Percentiles rank a stretch among this genome's conserved stretches.
Conservation (phyloP, 371 early-diverging fungal species). For the Blakeslea trispora region DNA sequence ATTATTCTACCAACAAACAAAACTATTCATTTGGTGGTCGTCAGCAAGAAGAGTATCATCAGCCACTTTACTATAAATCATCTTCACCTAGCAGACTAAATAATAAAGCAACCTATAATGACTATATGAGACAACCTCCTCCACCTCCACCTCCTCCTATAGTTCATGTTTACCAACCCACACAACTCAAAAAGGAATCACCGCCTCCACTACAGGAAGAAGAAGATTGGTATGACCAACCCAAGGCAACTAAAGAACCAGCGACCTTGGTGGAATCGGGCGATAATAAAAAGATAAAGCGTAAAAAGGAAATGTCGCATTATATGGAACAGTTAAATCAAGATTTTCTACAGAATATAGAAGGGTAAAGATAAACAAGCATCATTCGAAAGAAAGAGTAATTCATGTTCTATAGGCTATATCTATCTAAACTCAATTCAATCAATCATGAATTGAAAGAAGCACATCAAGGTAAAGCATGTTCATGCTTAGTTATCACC, state of each 20-base stretch:
- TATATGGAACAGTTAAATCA: slow-evolving; percentile 42
- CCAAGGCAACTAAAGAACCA: background rate
- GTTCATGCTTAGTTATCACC: background rate
- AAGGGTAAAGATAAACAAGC: slow-evolving; percentile 31
- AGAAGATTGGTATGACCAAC: slow-evolving; percentile 20
- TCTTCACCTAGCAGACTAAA: no score
- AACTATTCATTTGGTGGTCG: no score
- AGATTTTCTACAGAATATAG: slow-evolving; percentile 44
- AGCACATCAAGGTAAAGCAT: slow-evolving; percentile 28
- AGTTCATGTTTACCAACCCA: slow-evolving; percentile 4
- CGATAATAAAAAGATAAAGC: slow-evolving; percentile 37
- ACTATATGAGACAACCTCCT: background rate
- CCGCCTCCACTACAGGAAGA: slow-evolving; percentile 1
- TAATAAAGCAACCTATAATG: no score
- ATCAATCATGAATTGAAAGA: slow-evolving; percentile 33
- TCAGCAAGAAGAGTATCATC: no score
- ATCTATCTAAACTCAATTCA: slow-evolving; percentile 28
- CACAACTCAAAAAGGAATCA: slow-evolving; percentile 5
- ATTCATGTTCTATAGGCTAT: slow-evolving; percentile 26
- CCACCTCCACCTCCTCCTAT: slow-evolving; percentile 4
- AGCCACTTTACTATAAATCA: no score
- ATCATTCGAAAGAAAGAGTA: slow-evolving; percentile 1
- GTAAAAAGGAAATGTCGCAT: slow-evolving; percentile 37
- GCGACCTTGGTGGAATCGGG: slow-evolving; percentile 11
- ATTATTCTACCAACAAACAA: no score